These are phyloP conservation scores for Saururus chinensis DNA, from an alignment of 164 flowering plant genomes.

Conservation along the genomic window DNA sequence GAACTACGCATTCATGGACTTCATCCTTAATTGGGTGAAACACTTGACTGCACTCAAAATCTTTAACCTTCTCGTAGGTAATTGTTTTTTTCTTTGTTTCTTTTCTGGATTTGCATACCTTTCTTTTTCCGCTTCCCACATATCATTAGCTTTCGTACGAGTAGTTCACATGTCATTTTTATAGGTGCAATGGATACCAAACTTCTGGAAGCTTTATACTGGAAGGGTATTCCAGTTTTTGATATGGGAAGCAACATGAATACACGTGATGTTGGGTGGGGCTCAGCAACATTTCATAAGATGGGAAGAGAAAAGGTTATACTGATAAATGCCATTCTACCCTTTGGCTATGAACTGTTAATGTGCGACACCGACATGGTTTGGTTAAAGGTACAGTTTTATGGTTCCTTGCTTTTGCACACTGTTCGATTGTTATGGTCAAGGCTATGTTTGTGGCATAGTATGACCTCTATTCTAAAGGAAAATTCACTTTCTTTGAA, in stretches of 20 bases:
- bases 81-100: conserved; percentile 1
- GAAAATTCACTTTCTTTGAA: background rate
- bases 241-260: conserved; percentile 99
- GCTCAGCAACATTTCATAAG: conserved; percentile 89
- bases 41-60: conserved; percentile 76
- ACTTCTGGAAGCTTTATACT: conserved; percentile 79
- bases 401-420: background rate
- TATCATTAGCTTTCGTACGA: background rate
- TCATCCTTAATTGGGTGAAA: conserved; percentile 87
- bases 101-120: background rate
- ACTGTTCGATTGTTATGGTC: background rate
- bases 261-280: conserved; percentile 93
- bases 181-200: conserved; percentile 95
- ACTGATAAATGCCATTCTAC: conserved; percentile 71
- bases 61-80: conserved; percentile 88
- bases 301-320: conserved; percentile 97
- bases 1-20: conserved; percentile 95
- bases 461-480: background rate
- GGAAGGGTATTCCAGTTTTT: conserved; percentile 93
- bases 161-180: conserved; percentile 5
- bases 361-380: conserved; percentile 99
- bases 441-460: too few species aligned
- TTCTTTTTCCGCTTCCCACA: background rate
- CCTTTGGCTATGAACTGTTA: conserved; percentile 77
- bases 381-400: conserved; percentile 79